Percentiles rank a stretch among this genome's conserved stretches.
Conservation (phyloP, 2,329 filamentous ascomycete species). For the Kalmusia sp. region DNA sequence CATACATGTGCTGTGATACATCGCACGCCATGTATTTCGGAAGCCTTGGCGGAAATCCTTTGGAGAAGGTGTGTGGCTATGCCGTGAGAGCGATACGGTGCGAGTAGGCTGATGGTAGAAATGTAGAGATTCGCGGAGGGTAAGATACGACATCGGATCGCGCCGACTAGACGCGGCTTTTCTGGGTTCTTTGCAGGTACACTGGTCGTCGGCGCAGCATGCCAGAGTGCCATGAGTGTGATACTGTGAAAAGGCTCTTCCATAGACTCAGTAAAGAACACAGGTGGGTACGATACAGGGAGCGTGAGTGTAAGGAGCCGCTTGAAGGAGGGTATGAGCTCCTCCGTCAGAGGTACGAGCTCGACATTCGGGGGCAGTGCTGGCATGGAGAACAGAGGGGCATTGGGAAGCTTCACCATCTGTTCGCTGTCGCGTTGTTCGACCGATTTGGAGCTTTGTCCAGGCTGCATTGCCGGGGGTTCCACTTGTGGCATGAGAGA, state of each 20-base stretch:
- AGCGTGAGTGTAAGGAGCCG: conserved; percentile 65
- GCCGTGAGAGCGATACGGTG: conserved; percentile 65
- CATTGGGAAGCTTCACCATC: conserved; percentile 14
- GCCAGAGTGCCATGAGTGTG: conserved; percentile 67
- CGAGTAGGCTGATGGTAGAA: conserved; percentile 65
- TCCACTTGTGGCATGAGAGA: conserved; percentile 30
- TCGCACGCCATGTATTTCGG: conserved; percentile 58
- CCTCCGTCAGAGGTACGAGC: conserved; percentile 59
- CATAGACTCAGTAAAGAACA: conserved; percentile 67
- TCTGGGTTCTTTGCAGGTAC: background rate
- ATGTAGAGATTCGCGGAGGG: conserved; percentile 61
- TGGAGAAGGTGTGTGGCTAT: conserved; percentile 63
- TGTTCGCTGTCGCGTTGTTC: background rate
- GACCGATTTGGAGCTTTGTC: conserved; percentile 18
- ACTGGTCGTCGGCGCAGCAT: conserved; percentile 38
- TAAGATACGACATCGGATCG: conserved; percentile 56
- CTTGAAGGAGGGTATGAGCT: conserved; percentile 62
- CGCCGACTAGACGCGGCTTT: conserved; percentile 52
- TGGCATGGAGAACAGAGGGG: conserved; percentile 34
- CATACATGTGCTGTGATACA: conserved; percentile 69
- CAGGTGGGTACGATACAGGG: conserved; percentile 66
- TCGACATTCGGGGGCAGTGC: conserved; percentile 58
- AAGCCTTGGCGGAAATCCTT: conserved; percentile 53
- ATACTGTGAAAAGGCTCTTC: conserved; percentile 61
- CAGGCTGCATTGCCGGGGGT: conserved; percentile 24